A percentile compares a stretch with the other conserved stretches of the same genome.
These are phyloP conservation scores for Carex myosuroides DNA, from an alignment of 176 grass and related monocot genomes.

Conservation along the genomic window DNA sequence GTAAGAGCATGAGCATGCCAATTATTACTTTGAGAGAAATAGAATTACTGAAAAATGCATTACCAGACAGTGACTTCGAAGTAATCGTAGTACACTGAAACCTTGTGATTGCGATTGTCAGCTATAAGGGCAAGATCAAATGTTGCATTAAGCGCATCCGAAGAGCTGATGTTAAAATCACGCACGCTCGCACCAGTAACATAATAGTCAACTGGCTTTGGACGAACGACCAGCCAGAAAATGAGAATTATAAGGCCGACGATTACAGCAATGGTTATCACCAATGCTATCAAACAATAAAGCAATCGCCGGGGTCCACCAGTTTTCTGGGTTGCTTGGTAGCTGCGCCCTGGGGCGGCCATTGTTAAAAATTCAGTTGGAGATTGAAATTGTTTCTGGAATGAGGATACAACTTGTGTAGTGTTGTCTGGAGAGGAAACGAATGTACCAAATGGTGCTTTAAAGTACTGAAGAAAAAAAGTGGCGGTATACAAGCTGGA, in stretches of 20 bases:
- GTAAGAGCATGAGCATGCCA: neutral
- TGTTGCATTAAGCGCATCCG: constrained; percentile 40
- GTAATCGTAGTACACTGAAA: constrained; percentile 56
- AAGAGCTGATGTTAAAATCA: constrained; percentile 48
- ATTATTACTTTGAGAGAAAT: neutral
- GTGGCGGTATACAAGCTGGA: constrained; percentile 9
- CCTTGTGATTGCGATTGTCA: constrained; percentile 55
- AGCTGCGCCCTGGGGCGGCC: neutral
- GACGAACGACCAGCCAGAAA: constrained; percentile 66
- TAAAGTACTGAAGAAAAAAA: constrained; percentile 18
- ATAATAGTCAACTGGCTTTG: constrained; percentile 60
- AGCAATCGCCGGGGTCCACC: constrained; percentile 8
- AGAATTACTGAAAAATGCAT: neutral
- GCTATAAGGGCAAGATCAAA: constrained; percentile 57
- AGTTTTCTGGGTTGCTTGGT: neutral
- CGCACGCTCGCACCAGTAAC: constrained; percentile 32
- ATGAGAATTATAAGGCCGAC: constrained; percentile 44
- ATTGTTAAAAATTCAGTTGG: neutral
- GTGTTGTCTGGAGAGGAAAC: constrained; percentile 23
- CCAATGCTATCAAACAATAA: constrained; percentile 30
- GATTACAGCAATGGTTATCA: constrained; percentile 36
- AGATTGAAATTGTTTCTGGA: neutral
- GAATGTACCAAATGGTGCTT: neutral
- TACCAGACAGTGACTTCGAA: constrained; percentile 43
- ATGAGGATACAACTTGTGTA: neutral